Evolutionary conservation across 2,329 filamentous ascomycete species (phyloP), one percentile per base, ranked within the genome.

Genomic region (Colletotrichum acutatum): DNA sequence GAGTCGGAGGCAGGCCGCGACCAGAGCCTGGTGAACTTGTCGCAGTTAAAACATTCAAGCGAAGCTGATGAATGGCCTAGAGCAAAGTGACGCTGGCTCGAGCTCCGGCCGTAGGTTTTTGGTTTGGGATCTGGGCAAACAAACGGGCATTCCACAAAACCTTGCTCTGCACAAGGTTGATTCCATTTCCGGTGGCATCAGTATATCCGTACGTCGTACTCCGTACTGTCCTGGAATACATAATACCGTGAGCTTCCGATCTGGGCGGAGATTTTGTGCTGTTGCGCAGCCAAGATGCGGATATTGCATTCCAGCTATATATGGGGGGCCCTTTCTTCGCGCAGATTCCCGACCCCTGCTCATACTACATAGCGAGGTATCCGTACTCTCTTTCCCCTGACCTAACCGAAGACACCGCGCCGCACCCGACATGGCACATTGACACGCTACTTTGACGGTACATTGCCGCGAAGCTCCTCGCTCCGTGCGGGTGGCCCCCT

Each of bases 241-340:
- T 34, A 30, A 34, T 22, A 16, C 16, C 60, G n/a, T 63, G 46
- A 12, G n/a, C n/a, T 26, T 53, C 2, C 46, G 16, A 53, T n/a
- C n/a, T 53, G 28, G 30, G 26, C 26, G 28, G 46, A 53, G 30
- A 53, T 16, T 37, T 42, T 59, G 32, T 59, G 57, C 57, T 34
- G 16, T 49, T 53, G 60, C 42, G 12, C 12, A 53, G 46, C 60
- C 60, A 63, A 63, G 46, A 63, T 32, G 60, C 60, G 46, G 46
- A 63, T 52, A 63, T 53, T 63, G 46, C 46, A 63, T 52, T 53
- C 32, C 60, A 34, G 34, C 22, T 14, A 16, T 34, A 46, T 19
- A 8, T 11, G 60, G n/a, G 28, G 22, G 28, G 8, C 49, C 16
- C 3, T 49, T 49, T 56, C 32, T 37, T 24, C 49, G 32, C n/a